Conservation (phyloP, 345 rosid genomes). For the Erodium maritimum region DNA sequence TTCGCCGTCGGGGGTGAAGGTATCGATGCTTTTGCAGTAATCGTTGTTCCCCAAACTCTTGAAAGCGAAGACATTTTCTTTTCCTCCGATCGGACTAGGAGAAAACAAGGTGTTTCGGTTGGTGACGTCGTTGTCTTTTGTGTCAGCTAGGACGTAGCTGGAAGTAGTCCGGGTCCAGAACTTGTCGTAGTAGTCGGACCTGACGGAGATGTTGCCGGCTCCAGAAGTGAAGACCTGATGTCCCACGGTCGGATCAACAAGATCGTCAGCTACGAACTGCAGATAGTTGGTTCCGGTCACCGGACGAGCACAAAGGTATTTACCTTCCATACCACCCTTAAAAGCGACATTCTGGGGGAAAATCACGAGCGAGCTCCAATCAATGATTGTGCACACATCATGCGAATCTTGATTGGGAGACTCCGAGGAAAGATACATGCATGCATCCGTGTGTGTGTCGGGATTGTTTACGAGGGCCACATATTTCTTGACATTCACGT, state of each 20-base stretch:
- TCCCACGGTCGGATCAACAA: neutral
- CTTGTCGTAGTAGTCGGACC: neutral
- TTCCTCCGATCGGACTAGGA: neutral
- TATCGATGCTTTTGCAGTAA: neutral
- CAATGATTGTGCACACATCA: neutral
- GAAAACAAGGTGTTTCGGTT: neutral
- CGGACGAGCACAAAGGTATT: neutral
- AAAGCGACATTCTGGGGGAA: neutral
- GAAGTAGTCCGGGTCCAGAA: neutral
- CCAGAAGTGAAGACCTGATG: neutral
- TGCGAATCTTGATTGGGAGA: neutral
- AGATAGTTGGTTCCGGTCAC: neutral
- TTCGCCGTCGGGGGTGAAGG: neutral
- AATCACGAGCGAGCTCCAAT: neutral
- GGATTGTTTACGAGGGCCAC: too few relatives aligned
- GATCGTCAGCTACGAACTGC: neutral
- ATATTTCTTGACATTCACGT: too few relatives aligned
- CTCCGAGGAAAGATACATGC: neutral
- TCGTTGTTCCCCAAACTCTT: neutral
- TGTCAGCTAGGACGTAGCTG: neutral
- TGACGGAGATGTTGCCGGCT: neutral
- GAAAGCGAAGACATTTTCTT: neutral
- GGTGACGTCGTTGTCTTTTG: neutral
- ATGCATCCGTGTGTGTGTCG: too few relatives aligned
- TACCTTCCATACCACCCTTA: neutral